Percentiles rank a stretch among this genome's conserved stretches.
These are phyloP conservation scores for Prunus kanzakura DNA, from an alignment of 306 rosid genomes.

Conservation along the genomic window DNA sequence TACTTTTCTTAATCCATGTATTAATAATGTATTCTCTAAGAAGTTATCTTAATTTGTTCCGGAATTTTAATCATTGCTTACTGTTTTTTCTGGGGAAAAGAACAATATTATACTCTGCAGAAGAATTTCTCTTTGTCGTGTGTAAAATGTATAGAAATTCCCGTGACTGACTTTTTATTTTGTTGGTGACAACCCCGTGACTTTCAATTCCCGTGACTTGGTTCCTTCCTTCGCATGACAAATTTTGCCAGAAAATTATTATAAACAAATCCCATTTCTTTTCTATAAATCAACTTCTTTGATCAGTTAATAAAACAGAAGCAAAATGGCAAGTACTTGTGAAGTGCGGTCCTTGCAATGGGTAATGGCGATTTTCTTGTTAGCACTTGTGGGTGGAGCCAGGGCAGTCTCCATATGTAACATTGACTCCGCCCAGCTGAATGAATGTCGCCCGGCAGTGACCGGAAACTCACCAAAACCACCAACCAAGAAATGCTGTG, in stretches of 20 bases:
- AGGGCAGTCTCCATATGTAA: conserved; percentile 37
- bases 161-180: background rate
- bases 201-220: conserved; percentile 30
- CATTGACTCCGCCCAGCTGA: conserved; percentile 32
- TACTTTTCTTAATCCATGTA: background rate
- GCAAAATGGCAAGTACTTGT: conserved; percentile 30
- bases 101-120: background rate
- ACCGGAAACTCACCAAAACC: conserved; percentile 39
- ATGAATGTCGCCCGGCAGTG: conserved; percentile 44
- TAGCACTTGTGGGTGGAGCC: conserved; percentile 31
- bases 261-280: conserved; percentile 4
- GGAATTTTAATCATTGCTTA: background rate
- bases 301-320: background rate
- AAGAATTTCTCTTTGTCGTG: background rate
- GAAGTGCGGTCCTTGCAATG: conserved; percentile 21
- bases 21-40: background rate
- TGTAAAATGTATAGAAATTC: background rate
- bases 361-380: conserved; percentile 29
- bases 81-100: background rate
- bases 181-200: no score
- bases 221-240: conserved; percentile 45
- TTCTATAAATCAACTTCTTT: conserved; percentile 24
- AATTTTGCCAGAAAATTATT: conserved; percentile 14
- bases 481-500: conserved; percentile 48
- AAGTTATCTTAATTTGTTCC: background rate